phyloP scores from a whole-genome alignment of 352 stramenopile genomes.

The Phytopythium oedochilum region DNA sequence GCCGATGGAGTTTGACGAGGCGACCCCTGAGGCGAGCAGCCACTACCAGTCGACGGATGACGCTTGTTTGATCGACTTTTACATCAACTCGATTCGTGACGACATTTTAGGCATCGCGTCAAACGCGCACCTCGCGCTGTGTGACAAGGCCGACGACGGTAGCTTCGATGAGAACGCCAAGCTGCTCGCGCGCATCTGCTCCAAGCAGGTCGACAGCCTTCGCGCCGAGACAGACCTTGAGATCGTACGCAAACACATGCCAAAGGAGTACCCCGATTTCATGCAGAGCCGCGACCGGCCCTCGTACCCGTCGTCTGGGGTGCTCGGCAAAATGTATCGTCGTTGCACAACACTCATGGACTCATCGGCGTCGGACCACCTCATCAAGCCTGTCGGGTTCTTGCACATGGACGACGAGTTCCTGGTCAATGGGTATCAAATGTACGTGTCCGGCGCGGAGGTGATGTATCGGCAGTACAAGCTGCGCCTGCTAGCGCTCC shows the following conservation, averaged over 20 bases:
- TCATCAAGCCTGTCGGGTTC: conserved; percentile 1
- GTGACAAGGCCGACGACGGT: conserved; percentile 38
- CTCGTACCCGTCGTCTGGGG: conserved; percentile 61
- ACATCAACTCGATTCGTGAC: conserved; percentile 61
- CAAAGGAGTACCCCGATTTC: conserved; percentile 72
- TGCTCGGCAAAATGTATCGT: conserved; percentile 74
- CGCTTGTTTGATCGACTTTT: conserved; percentile 57
- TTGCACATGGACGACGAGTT: conserved; percentile 50
- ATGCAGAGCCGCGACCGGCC: conserved; percentile 70
- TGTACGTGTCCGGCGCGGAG: conserved; percentile 29
- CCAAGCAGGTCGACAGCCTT: conserved; percentile 66
- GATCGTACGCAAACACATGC: conserved; percentile 41
- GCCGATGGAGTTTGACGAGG: conserved; percentile 44
- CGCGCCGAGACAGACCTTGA: conserved; percentile 49
- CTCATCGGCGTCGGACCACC: conserved; percentile 26
- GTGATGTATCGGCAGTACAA: conserved; percentile 72
- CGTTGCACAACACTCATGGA: conserved; percentile 48
- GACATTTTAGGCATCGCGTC: conserved; percentile 75
- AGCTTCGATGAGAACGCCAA: conserved; percentile 46
- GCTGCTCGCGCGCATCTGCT: conserved; percentile 60
- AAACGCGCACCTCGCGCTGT: conserved; percentile 71
- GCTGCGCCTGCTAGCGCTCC: conserved; percentile 33
- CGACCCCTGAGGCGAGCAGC: conserved; percentile 9
- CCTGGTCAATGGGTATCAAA: conserved; percentile 43
- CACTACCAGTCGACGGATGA: conserved; percentile 36